Evolutionary conservation across 805 yeast species (phyloP).

Genomic region (Sugiyamaella qingdaonensis): DNA sequence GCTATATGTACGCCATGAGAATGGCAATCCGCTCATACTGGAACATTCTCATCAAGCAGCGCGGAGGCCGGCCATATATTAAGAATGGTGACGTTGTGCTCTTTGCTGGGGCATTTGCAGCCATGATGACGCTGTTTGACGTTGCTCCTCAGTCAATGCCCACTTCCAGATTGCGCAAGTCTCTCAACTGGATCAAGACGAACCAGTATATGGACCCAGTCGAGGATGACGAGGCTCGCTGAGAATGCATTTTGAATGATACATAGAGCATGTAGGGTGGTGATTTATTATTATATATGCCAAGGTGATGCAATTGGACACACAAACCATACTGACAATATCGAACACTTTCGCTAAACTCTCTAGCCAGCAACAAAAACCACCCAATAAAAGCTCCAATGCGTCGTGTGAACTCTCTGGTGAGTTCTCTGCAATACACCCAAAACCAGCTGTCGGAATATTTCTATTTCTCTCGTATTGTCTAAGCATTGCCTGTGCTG

Average conservation of each 20-base stretch:
- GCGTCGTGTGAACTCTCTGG: too few species aligned
- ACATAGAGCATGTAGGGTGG: background rate
- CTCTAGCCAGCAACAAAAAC: too few species aligned
- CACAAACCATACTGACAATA: background rate
- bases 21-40: conserved; percentile 37
- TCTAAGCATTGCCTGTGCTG: too few species aligned
- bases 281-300: background rate
- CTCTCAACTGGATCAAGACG: conserved; percentile 31
- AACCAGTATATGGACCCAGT: conserved; percentile 26
- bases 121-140: conserved; percentile 30
- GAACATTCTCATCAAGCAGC: conserved; percentile 28
- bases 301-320: background rate
- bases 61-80: conserved; percentile 24
- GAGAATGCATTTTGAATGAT: background rate
- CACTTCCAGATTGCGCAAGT: conserved; percentile 27
- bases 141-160: conserved; percentile 27
- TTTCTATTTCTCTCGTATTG: too few species aligned
- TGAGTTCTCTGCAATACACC: too few species aligned
- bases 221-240: conserved; percentile 1
- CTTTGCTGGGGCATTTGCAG: conserved; percentile 33
- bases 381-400: too few species aligned
- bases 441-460: too few species aligned
- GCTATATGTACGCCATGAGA: conserved; percentile 34
- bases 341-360: too few species aligned
- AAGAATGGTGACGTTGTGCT: conserved; percentile 31